These are phyloP conservation scores for Candida freyschussii DNA, from an alignment of 1,139 yeast species.

Conservation along the genomic window DNA sequence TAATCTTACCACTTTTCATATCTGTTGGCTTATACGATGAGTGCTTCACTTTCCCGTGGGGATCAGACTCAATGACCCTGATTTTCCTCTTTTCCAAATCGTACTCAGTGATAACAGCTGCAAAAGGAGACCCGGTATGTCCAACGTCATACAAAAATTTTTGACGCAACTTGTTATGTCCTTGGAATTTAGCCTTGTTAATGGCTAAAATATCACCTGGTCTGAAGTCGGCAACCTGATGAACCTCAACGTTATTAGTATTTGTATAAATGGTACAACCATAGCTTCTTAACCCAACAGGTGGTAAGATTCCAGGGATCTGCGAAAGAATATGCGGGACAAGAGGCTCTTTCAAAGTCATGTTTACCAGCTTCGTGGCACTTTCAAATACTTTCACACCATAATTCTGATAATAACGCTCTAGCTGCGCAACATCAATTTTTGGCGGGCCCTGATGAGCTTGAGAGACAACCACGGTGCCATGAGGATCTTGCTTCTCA, in stretches of 20 bases:
- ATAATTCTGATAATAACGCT: constrained; percentile 42
- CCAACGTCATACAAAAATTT: constrained; percentile 47
- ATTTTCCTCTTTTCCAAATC: constrained; percentile 74
- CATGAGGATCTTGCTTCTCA: constrained; percentile 51
- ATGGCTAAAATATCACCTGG: constrained; percentile 84
- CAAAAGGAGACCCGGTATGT: constrained; percentile 35
- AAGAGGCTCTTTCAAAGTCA: constrained; percentile 25
- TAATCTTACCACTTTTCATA: constrained; percentile 71
- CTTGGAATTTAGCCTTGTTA: constrained; percentile 67
- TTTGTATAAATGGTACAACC: constrained; percentile 71
- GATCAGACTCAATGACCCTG: constrained; percentile 61
- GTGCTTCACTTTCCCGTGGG: constrained; percentile 50
- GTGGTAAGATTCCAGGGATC: constrained; percentile 43
- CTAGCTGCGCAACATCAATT: constrained; percentile 44
- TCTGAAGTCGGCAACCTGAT: constrained; percentile 56
- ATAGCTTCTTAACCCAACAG: constrained; percentile 62
- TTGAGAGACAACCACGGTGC: constrained; percentile 38
- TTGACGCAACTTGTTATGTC: constrained; percentile 56
- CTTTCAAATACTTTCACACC: constrained; percentile 40
- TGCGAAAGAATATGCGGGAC: constrained; percentile 28
- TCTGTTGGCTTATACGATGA: constrained; percentile 67
- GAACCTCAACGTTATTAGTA: constrained; percentile 52
- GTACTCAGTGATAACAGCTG: constrained; percentile 58
- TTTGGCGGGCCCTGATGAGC: constrained; percentile 44
- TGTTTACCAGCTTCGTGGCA: constrained; percentile 41